Evolutionary conservation across 345 rosid genomes (phyloP).

Genomic region (Iberis pinnata): DNA sequence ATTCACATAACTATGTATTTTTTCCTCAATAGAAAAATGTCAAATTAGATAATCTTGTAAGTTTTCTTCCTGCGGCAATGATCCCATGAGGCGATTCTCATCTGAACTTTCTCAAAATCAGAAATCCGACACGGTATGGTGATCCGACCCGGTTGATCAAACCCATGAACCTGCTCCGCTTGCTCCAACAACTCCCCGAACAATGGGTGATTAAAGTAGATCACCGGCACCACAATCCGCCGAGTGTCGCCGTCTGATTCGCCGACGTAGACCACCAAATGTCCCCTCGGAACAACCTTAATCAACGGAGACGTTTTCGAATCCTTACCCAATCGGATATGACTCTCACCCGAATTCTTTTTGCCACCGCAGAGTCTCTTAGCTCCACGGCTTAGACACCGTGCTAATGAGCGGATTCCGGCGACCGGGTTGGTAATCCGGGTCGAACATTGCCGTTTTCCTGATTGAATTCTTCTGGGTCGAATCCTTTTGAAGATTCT

Average conservation of each 20-base stretch:
- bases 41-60: no score
- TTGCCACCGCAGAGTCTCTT: constrained; percentile 21
- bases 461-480: constrained; percentile 28
- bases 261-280: constrained; percentile 72
- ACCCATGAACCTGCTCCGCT: constrained; percentile 72
- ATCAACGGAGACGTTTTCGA: constrained; percentile 8
- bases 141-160: constrained; percentile 66
- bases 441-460: not conserved
- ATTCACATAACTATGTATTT: no score
- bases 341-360: constrained; percentile 26
- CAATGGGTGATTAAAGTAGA: constrained; percentile 77
- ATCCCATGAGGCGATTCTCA: constrained; percentile 62
- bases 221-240: constrained; percentile 62
- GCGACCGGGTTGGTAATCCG: constrained; percentile 30
- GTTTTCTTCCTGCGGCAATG: constrained; percentile 24
- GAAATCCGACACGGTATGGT: constrained; percentile 67
- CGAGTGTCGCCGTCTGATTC: constrained; percentile 39
- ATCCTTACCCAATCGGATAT: constrained; percentile 38
- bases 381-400: constrained; percentile 38
- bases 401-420: constrained; percentile 33
- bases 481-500: constrained; percentile 43
- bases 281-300: constrained; percentile 55
- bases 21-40: no score
- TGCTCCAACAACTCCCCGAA: constrained; percentile 66
- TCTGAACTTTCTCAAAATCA: constrained; percentile 70